Conservation (phyloP, 805 yeast species). For the Jamesozyma spencerorum region DNA sequence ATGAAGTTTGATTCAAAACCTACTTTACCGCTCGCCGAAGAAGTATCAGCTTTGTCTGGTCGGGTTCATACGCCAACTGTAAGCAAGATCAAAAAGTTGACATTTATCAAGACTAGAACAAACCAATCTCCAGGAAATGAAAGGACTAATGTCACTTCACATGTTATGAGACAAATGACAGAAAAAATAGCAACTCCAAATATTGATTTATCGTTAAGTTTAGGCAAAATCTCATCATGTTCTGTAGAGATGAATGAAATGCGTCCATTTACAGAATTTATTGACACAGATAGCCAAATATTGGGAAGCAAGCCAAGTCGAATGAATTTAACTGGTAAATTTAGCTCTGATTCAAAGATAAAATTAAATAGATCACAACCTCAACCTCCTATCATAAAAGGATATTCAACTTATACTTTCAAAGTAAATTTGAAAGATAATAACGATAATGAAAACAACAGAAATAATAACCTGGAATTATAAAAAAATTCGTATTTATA, state of each 20-base stretch:
- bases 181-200: background rate
- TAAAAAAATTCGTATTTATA: background rate
- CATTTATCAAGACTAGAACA: slow-evolving; percentile 4
- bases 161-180: no score
- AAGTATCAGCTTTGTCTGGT: background rate
- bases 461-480: background rate
- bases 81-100: slow-evolving; percentile 4
- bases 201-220: background rate
- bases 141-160: background rate
- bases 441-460: background rate
- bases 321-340: slow-evolving; percentile 4
- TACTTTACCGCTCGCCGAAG: no score
- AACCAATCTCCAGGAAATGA: background rate
- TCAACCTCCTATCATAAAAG: slow-evolving; percentile 7
- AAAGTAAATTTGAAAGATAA: slow-evolving; percentile 15
- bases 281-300: no score
- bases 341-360: slow-evolving; percentile 9
- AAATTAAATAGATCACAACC: slow-evolving; percentile 8
- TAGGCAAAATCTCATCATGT: background rate
- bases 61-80: background rate
- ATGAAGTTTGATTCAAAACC: no score
- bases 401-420: slow-evolving; percentile 19
- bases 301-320: background rate
- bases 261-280: no score
- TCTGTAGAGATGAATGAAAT: background rate